Percentiles rank a stretch among this genome's conserved stretches.
phyloP scores from a whole-genome alignment of 2,329 filamentous ascomycete genomes.

The Dothideomycetes sp. region DNA sequence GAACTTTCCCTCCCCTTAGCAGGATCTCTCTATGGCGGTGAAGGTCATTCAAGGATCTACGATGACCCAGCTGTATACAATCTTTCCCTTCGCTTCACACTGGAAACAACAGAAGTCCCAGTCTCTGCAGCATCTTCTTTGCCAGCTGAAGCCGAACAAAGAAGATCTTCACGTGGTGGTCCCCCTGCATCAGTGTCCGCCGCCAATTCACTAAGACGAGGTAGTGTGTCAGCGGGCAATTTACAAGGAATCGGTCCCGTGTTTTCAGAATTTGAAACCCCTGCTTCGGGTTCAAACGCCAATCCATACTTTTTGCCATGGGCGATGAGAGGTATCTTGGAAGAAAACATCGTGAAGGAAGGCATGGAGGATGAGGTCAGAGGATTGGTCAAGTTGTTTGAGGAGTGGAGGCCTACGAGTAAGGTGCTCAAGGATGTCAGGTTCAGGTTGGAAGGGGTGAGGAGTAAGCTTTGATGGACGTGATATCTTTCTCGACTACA shows the following conservation, averaged over 20 bases:
- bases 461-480: conserved; percentile 68
- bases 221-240: conserved; percentile 19
- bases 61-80: conserved; percentile 82
- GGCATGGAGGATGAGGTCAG: conserved; percentile 69
- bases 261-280: conserved; percentile 34
- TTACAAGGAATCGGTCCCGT: conserved; percentile 25
- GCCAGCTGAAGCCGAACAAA: background rate
- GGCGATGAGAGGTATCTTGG: conserved; percentile 86
- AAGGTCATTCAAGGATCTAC: conserved; percentile 89
- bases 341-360: conserved; percentile 82
- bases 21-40: conserved; percentile 81
- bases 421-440: conserved; percentile 95
- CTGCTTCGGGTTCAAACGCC: conserved; percentile 33
- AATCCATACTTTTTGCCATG: conserved; percentile 92
- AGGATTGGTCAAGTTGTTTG: conserved; percentile 76
- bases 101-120: conserved; percentile 35
- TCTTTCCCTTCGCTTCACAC: conserved; percentile 39
- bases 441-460: conserved; percentile 82
- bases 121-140: background rate
- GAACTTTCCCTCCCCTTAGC: conserved; percentile 83
- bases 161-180: conserved; percentile 17
- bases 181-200: conserved; percentile 23
- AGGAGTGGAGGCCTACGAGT: conserved; percentile 81
- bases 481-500: no score
- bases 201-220: conserved; percentile 27